Evolutionary conservation across 805 yeast species (phyloP).

Genomic region (Clavispora carvajalis): DNA sequence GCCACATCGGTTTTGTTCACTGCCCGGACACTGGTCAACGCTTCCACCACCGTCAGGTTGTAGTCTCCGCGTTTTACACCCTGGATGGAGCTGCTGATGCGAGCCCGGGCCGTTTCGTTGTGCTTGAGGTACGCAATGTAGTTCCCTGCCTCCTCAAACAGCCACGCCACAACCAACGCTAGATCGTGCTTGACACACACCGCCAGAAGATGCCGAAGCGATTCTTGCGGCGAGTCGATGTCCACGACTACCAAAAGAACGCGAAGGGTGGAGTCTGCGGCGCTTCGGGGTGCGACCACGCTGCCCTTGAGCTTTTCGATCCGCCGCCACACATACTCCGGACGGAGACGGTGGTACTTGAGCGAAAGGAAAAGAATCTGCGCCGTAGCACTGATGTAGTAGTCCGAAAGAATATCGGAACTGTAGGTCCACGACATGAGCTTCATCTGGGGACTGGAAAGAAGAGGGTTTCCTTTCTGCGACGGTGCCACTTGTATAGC

Average conservation of each 20-base stretch:
- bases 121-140: constrained; percentile 35
- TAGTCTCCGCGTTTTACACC: constrained; percentile 42
- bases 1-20: constrained; percentile 53
- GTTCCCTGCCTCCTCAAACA: constrained; percentile 45
- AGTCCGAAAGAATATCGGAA: constrained; percentile 52
- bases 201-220: constrained; percentile 42
- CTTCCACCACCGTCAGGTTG: constrained; percentile 39
- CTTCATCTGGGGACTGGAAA: constrained; percentile 45
- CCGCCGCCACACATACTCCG: constrained; percentile 64
- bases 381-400: constrained; percentile 52
- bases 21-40: constrained; percentile 41
- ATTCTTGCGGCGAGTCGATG: constrained; percentile 51
- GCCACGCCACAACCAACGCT: constrained; percentile 48
- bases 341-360: constrained; percentile 70
- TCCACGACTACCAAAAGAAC: constrained; percentile 61
- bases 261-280: constrained; percentile 40
- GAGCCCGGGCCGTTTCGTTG: constrained; percentile 29
- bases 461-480: constrained; percentile 69
- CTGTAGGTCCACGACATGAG: constrained; percentile 52
- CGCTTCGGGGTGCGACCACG: constrained; percentile 1
- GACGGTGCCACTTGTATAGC: constrained; percentile 55
- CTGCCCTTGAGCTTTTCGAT: constrained; percentile 40
- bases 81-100: constrained; percentile 32
- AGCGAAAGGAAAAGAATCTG: constrained; percentile 59
- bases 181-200: constrained; percentile 46